Conservation (phyloP, 1,284 basidiomycete species). For the Sporisorium exsertum region DNA sequence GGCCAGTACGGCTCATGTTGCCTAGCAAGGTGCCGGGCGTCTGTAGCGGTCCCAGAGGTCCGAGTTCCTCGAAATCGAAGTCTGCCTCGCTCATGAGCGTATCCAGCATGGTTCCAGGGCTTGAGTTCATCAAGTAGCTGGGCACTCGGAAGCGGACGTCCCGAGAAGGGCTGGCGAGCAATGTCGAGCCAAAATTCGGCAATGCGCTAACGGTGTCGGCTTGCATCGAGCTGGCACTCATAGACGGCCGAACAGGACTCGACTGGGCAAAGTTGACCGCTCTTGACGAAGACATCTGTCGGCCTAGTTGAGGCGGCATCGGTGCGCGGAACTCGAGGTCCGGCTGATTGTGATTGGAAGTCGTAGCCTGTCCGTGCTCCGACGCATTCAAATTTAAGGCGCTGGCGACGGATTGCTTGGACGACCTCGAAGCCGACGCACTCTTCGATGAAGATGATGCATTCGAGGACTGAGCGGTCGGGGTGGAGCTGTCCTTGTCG, state of each 20-base stretch:
- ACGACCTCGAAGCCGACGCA: background rate
- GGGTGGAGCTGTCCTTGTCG: slow-evolving; percentile 8
- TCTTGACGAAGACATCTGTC: slow-evolving; percentile 14
- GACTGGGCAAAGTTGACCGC: slow-evolving; percentile 51
- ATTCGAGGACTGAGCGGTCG: background rate
- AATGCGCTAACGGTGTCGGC: slow-evolving; percentile 25
- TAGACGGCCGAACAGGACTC: slow-evolving; percentile 46
- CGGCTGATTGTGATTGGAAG: slow-evolving; percentile 2
- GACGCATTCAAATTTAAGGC: background rate
- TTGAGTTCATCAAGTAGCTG: slow-evolving; percentile 61
- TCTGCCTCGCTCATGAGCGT: slow-evolving; percentile 62
- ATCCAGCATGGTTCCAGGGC: slow-evolving; percentile 63
- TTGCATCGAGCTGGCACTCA: slow-evolving; percentile 39
- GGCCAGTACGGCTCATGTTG: slow-evolving; percentile 18
- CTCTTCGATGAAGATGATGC: slow-evolving; percentile 2
- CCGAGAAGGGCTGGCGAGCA: slow-evolving; percentile 42
- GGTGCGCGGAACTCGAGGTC: slow-evolving; percentile 21
- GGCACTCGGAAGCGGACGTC: slow-evolving; percentile 57
- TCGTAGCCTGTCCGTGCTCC: background rate
- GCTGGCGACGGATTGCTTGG: slow-evolving; percentile 14
- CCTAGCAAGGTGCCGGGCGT: slow-evolving; percentile 43
- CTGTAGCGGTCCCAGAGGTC: slow-evolving; percentile 33
- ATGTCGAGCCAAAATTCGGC: slow-evolving; percentile 14
- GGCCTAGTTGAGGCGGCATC: slow-evolving; percentile 14
- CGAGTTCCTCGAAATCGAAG: slow-evolving; percentile 58